Percentiles rank a stretch among this genome's conserved stretches.
Conservation (phyloP, 495 filamentous ascomycete genomes). For the Daldinia childiae region DNA sequence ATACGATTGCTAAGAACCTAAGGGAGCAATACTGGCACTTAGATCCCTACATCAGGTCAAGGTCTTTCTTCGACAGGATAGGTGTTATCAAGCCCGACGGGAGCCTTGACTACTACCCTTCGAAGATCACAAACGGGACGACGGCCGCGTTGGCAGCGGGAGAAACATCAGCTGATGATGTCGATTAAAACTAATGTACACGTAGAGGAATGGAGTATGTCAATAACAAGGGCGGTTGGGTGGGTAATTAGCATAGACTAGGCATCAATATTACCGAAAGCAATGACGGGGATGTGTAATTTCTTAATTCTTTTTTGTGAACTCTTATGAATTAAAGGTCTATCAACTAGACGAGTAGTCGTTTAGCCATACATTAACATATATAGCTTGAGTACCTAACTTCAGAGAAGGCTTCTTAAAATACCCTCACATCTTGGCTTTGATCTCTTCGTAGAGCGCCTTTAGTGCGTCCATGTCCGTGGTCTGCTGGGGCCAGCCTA, state of each 20-base stretch:
- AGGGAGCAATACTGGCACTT: slow-evolving; percentile 83
- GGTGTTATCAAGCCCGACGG: slow-evolving; percentile 74
- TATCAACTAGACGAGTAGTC: not conserved
- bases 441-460: slow-evolving; percentile 80
- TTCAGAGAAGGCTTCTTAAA: not conserved
- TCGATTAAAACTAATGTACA: slow-evolving; percentile 54
- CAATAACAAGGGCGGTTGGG: not conserved
- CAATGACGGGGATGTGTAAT: slow-evolving; percentile 5
- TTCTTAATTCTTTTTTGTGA: not conserved
- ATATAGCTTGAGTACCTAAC: not conserved
- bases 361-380: not conserved
- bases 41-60: slow-evolving; percentile 78
- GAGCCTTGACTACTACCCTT: slow-evolving; percentile 73
- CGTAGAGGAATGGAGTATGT: slow-evolving; percentile 1
- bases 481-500: slow-evolving; percentile 80
- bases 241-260: slow-evolving; percentile 31
- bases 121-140: slow-evolving; percentile 33
- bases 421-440: slow-evolving; percentile 79
- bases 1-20: slow-evolving; percentile 66
- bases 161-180: slow-evolving; percentile 61
- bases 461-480: slow-evolving; percentile 87
- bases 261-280: slow-evolving; percentile 25
- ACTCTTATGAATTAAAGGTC: not conserved
- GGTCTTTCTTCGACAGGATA: slow-evolving; percentile 77
- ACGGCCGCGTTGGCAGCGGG: slow-evolving; percentile 43